Evolutionary conservation across 1,284 basidiomycete genomes (phyloP).

Genomic region (Trichosporon asahii): DNA sequence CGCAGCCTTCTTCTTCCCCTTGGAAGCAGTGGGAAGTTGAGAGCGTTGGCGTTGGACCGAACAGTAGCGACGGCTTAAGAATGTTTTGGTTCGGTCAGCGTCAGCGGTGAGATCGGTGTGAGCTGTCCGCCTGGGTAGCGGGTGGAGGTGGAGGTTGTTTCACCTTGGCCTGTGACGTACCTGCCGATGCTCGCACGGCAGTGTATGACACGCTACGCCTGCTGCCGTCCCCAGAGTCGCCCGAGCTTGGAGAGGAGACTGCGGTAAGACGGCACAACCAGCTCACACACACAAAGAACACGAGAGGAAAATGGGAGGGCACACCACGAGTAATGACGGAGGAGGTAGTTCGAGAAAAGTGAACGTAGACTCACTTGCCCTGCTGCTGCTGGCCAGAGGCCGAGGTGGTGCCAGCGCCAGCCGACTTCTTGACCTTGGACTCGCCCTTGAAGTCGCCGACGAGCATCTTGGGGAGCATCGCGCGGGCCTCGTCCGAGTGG

Average conservation of each 20-base stretch:
- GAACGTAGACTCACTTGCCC: background rate
- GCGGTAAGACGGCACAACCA: background rate
- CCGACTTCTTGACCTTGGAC: conserved; percentile 35
- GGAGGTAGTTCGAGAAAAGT: background rate
- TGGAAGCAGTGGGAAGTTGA: conserved; percentile 50
- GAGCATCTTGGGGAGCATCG: conserved; percentile 71
- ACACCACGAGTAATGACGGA: background rate
- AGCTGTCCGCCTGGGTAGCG: background rate
- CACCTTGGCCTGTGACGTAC: too few species aligned
- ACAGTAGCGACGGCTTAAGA: background rate
- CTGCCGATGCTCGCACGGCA: too few species aligned
- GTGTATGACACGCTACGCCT: background rate
- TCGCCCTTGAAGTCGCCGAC: conserved; percentile 73
- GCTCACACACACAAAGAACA: too few species aligned
- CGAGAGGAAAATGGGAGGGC: too few species aligned
- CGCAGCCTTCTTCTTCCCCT: conserved; percentile 69
- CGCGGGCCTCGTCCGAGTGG: conserved; percentile 96
- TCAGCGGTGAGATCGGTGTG: background rate
- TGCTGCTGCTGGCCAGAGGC: background rate
- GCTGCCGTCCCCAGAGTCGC: background rate
- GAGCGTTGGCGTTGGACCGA: background rate
- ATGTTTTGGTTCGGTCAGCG: background rate
- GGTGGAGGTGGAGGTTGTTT: too few species aligned
- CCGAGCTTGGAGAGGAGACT: background rate
- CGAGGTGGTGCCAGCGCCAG: background rate